Conservation (phyloP, 1,284 basidiomycete species). For the Gymnopus androsaceus region DNA sequence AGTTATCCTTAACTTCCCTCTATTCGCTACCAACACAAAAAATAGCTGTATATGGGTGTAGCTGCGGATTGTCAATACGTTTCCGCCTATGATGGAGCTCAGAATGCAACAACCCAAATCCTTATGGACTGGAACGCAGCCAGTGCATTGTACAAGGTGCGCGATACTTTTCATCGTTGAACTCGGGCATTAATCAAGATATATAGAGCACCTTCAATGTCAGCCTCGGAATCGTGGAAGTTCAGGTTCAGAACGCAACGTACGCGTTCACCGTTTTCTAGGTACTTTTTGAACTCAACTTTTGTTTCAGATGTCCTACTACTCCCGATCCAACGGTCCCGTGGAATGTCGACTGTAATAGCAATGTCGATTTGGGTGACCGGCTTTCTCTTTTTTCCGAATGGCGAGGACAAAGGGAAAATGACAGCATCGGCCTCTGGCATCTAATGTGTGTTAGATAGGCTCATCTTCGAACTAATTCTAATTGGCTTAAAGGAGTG, state of each 20-base stretch:
- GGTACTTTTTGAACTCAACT: background rate
- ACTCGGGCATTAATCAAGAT: constrained; percentile 14
- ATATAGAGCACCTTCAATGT: constrained; percentile 79
- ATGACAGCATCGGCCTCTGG: constrained; percentile 81
- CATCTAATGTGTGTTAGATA: constrained; percentile 63
- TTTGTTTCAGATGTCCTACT: constrained; percentile 51
- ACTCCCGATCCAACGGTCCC: constrained; percentile 46
- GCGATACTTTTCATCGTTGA: background rate
- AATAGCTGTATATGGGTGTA: constrained; percentile 76
- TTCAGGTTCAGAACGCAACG: constrained; percentile 65
- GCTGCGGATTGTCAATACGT: constrained; percentile 88
- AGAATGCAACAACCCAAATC: constrained; percentile 74
- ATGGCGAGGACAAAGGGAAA: constrained; percentile 78
- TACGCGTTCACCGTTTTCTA: constrained; percentile 27
- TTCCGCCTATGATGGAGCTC: constrained; percentile 56
- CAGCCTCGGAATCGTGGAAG: constrained; percentile 81
- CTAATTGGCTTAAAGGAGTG: constrained; percentile 42
- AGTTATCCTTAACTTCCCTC: constrained; percentile 32
- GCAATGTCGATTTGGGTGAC: constrained; percentile 51
- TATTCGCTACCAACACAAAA: constrained; percentile 3
- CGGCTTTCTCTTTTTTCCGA: constrained; percentile 81
- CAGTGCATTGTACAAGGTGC: constrained; percentile 73
- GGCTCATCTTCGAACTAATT: background rate
- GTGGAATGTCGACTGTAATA: constrained; percentile 67
- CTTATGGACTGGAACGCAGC: constrained; percentile 80